Evolutionary conservation across 2,329 filamentous ascomycete species (phyloP).

Genomic region (Xylariales sp.): DNA sequence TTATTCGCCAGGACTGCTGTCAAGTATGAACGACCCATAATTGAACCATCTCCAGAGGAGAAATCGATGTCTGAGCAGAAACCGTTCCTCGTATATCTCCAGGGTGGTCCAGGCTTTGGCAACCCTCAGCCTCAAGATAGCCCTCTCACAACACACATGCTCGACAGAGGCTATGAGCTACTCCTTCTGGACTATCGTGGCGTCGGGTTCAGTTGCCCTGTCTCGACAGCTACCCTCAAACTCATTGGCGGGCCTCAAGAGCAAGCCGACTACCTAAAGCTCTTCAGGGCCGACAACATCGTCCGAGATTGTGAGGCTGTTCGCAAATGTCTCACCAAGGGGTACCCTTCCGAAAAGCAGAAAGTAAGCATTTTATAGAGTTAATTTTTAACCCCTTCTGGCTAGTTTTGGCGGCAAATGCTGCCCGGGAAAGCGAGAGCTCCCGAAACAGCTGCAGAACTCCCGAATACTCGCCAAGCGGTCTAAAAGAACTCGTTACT

Average conservation of each 20-base stretch:
- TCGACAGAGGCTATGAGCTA: conserved; percentile 79
- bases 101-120: conserved; percentile 81
- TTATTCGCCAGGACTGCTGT: conserved; percentile 74
- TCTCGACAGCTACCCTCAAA: conserved; percentile 68
- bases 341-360: conserved; percentile 63
- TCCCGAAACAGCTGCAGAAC: too few relatives aligned
- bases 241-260: conserved; percentile 57
- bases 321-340: conserved; percentile 65
- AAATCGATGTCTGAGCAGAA: conserved; percentile 32
- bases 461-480: too few relatives aligned
- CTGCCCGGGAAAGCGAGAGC: too few relatives aligned
- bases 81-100: conserved; percentile 67
- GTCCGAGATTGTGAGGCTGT: conserved; percentile 87
- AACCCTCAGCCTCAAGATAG: conserved; percentile 71
- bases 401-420: too few relatives aligned
- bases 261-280: conserved; percentile 76
- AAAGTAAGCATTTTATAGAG: too few relatives aligned
- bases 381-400: too few relatives aligned
- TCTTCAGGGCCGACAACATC: conserved; percentile 85
- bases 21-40: conserved; percentile 60
- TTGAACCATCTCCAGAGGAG: conserved; percentile 33
- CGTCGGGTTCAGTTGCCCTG: conserved; percentile 77
- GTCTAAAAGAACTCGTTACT: too few relatives aligned
- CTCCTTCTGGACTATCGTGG: conserved; percentile 89
- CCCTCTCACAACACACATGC: conserved; percentile 62